Evolutionary conservation across 495 filamentous ascomycete species (phyloP), one percentile per base, ranked within the genome.

Genomic region (Chaetomium cochliodes): DNA sequence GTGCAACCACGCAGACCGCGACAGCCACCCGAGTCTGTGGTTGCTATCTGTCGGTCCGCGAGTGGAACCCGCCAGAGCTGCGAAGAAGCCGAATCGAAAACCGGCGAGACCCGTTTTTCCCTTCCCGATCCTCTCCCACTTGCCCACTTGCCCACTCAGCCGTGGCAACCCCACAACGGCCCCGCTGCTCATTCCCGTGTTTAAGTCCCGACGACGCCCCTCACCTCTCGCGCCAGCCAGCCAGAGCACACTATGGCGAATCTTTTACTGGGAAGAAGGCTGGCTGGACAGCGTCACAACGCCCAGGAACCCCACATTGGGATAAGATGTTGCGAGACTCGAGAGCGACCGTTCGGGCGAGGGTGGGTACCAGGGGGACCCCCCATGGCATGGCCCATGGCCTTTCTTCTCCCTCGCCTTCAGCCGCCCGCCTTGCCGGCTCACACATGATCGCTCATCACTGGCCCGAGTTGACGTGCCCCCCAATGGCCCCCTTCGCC

Each of bases 161-260:
- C 67, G 67, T 69, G 44, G 55, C 42, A 60, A 42, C 67, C 71
- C 69, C 72, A 67, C 67, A 65, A 55, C 73, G 74, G 74, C 77
- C 77, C 78, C 76, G 75, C 77, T 61, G 42, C 41, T 69, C 63
- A 78, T 71, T 79, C 71, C 77, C 77, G 77, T 71, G 68, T 68
- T 65, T 62, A 75, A 72, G 71, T 76, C 74, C 74, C 74, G 74
- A 67, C 28, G 56, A 46, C 49, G 33, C 67, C 69, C 68, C 72
- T 70, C 72, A 65, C 47, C 49, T 60, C 26, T 46, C 58, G 39
- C 28, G 53, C 55, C 65, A 51, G 54, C 20, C 44, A 66, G 66
- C 63, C 66, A 60, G 37, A 55, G 70, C 64, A 16, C 41, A 33
- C 47, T n/a, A 42, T 61, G 46, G 23, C 20, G 60, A 58, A 25